These are phyloP conservation scores for Talaromyces sp. DNA, from an alignment of 2,329 filamentous ascomycete species.

Conservation along the genomic window DNA sequence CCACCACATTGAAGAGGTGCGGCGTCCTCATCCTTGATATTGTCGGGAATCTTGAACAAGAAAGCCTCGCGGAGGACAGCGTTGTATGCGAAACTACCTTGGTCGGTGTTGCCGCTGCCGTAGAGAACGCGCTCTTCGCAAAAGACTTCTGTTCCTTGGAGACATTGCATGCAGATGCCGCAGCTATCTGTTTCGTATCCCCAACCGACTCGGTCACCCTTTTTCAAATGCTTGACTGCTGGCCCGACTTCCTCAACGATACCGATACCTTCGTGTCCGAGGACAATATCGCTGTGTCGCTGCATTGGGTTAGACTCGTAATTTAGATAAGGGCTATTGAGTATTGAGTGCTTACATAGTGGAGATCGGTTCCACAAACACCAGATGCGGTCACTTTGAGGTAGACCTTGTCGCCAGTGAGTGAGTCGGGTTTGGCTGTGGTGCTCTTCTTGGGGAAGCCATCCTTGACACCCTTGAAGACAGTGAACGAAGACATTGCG, in stretches of 20 bases:
- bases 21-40: constrained; percentile 27
- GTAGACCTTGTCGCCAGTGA: constrained; percentile 18
- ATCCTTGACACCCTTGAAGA: constrained; percentile 1
- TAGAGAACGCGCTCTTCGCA: constrained; percentile 31
- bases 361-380: constrained; percentile 26
- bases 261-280: constrained; percentile 65
- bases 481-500: constrained; percentile 10
- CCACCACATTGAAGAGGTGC: constrained; percentile 39
- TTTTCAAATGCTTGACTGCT: constrained; percentile 45
- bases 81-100: constrained; percentile 32
- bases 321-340: not conserved
- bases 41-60: constrained; percentile 38
- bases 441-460: constrained; percentile 7
- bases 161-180: constrained; percentile 41
- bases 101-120: constrained; percentile 33
- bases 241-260: constrained; percentile 54
- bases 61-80: constrained; percentile 36
- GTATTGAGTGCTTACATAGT: constrained; percentile 16
- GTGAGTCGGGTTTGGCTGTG: not conserved
- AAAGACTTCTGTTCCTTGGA: constrained; percentile 38
- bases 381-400: constrained; percentile 24
- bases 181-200: constrained; percentile 60
- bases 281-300: constrained; percentile 27
- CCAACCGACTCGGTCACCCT: constrained; percentile 63
- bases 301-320: not conserved